A percentile compares a stretch with the other conserved stretches of the same genome.
Evolutionary conservation across 2,329 filamentous ascomycete genomes (phyloP).

Genomic region (Exophiala bonariae): DNA sequence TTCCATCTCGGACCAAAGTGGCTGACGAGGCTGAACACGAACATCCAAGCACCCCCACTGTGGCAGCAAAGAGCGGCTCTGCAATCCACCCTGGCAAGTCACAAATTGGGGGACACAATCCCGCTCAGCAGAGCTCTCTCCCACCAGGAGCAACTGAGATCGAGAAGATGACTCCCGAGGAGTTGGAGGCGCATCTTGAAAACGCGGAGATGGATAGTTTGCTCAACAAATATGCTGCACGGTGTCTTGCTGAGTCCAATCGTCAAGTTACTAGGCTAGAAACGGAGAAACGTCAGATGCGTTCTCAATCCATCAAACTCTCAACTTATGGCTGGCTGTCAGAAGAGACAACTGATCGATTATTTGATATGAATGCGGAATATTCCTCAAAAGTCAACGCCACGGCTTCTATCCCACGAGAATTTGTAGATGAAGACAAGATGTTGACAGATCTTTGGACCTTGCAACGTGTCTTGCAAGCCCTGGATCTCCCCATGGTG

Average conservation of each 20-base stretch:
- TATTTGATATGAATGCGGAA: conserved; percentile 60
- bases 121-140: neutral
- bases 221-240: conserved; percentile 79
- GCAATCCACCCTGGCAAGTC: neutral
- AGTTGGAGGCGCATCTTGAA: conserved; percentile 86
- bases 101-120: neutral
- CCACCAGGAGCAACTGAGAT: conserved; percentile 3
- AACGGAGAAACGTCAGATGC: conserved; percentile 80
- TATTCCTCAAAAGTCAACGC: neutral
- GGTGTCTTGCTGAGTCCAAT: conserved; percentile 74
- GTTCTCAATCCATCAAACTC: conserved; percentile 72
- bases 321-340: conserved; percentile 78
- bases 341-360: conserved; percentile 72
- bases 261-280: conserved; percentile 77
- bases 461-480: conserved; percentile 69
- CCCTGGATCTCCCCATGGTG: conserved; percentile 69
- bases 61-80: neutral
- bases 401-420: neutral
- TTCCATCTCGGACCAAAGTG: conserved; percentile 76
- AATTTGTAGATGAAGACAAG: conserved; percentile 38
- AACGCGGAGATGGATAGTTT: conserved; percentile 85
- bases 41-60: neutral
- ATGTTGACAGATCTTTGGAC: conserved; percentile 80
- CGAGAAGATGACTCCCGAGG: conserved; percentile 73
- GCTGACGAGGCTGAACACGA: conserved; percentile 35